Evolutionary conservation across 1,284 basidiomycete genomes (phyloP).

Genomic region (Jaminaea rosea): DNA sequence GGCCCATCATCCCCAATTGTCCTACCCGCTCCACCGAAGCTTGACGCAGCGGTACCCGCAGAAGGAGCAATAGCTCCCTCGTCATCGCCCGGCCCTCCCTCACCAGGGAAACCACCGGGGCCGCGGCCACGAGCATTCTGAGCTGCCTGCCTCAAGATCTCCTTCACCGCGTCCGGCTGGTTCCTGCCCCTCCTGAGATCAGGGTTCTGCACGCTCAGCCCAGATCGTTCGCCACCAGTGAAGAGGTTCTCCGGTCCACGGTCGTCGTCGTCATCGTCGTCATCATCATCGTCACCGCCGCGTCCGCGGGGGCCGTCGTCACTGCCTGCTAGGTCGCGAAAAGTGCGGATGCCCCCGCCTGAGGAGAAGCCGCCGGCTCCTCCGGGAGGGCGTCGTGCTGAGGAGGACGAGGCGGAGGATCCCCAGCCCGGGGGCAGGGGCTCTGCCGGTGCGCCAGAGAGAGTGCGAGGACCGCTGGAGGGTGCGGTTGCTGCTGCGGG

Average conservation of each 20-base stretch:
- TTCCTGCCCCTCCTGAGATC: slow-evolving; percentile 52
- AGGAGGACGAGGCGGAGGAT: slow-evolving; percentile 6
- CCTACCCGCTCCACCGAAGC: slow-evolving; percentile 14
- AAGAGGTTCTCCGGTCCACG: slow-evolving; percentile 42
- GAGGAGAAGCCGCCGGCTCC: slow-evolving; percentile 6
- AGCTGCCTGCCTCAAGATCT: slow-evolving; percentile 66
- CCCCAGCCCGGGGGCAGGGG: slow-evolving; percentile 28
- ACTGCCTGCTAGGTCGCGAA: slow-evolving; percentile 39
- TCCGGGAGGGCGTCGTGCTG: slow-evolving; percentile 6
- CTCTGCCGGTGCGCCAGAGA: slow-evolving; percentile 44
- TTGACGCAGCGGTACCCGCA: background rate
- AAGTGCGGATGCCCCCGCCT: slow-evolving; percentile 46
- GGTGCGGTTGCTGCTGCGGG: slow-evolving; percentile 7
- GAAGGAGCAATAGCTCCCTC: background rate
- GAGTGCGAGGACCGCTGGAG: slow-evolving; percentile 41
- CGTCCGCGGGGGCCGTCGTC: slow-evolving; percentile 5
- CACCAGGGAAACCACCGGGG: slow-evolving; percentile 6
- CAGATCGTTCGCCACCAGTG: slow-evolving; percentile 55
- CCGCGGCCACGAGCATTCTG: slow-evolving; percentile 53
- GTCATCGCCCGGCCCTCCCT: slow-evolving; percentile 12
- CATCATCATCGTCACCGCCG: slow-evolving; percentile 19
- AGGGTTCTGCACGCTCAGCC: slow-evolving; percentile 81
- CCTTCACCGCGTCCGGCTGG: slow-evolving; percentile 64
- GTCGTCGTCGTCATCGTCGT: slow-evolving; percentile 30
- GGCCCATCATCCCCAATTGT: slow-evolving; percentile 8